Conservation (phyloP, 2,329 filamentous ascomycete species). For the Pseudopithomyces maydicus region DNA sequence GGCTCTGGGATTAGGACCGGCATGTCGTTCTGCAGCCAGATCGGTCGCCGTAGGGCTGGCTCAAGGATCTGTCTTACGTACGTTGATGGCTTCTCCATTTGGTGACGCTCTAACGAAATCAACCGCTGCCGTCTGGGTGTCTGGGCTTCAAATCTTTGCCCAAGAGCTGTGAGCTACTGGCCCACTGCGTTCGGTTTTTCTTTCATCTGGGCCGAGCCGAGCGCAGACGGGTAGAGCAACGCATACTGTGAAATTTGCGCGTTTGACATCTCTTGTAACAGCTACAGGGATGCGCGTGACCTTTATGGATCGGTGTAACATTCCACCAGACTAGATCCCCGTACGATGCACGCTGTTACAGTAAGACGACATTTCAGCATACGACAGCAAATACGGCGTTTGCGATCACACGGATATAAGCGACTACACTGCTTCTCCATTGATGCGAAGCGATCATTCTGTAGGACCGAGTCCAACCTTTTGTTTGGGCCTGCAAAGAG, state of each 20-base stretch:
- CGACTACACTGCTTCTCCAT: not conserved
- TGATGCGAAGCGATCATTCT: too few species aligned
- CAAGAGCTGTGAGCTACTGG: not conserved
- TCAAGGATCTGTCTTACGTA: not conserved
- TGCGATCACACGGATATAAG: not conserved
- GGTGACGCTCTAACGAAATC: not conserved
- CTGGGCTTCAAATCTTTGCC: not conserved
- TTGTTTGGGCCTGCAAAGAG: not conserved
- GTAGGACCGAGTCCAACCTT: too few species aligned
- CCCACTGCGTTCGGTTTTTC: not conserved
- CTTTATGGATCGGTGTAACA: not conserved
- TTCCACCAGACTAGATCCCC: not conserved
- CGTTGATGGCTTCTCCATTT: not conserved
- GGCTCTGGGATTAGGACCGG: not conserved
- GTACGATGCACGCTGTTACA: not conserved
- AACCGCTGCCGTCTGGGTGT: not conserved
- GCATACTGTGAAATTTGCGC: not conserved
- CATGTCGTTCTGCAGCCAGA: not conserved
- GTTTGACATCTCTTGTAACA: not conserved
- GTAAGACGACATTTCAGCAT: not conserved
- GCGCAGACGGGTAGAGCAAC: not conserved
- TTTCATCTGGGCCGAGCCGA: not conserved
- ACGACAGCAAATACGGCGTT: not conserved
- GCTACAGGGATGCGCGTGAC: not conserved
- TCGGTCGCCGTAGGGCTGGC: constrained; percentile 8